These are phyloP conservation scores for Fusarium marasasianum DNA, from an alignment of 2,329 filamentous ascomycete species.

Conservation along the genomic window DNA sequence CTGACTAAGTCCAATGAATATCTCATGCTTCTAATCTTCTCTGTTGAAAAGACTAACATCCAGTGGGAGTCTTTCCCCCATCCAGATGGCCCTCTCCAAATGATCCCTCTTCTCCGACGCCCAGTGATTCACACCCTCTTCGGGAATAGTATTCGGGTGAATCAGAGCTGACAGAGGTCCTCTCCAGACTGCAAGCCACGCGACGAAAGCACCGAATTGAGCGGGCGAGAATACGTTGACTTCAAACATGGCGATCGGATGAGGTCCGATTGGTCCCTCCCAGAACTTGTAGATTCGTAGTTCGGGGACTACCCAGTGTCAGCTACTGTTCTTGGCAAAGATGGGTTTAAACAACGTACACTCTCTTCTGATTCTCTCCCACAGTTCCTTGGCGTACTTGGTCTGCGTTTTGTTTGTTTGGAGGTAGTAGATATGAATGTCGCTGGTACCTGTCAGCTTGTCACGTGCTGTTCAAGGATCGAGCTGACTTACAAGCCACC, in stretches of 20 bases:
- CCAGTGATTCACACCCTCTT: constrained; percentile 44
- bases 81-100: constrained; percentile 76
- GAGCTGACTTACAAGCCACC: constrained; percentile 75
- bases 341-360: background rate
- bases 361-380: constrained; percentile 81
- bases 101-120: constrained; percentile 64
- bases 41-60: constrained; percentile 49
- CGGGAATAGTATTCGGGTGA: constrained; percentile 80
- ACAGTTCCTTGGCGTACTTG: constrained; percentile 75
- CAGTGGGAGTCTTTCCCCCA: constrained; percentile 73
- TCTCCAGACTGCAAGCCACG: constrained; percentile 84
- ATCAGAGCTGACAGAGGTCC: constrained; percentile 82
- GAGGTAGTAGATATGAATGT: constrained; percentile 87
- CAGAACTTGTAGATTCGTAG: constrained; percentile 82
- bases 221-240: constrained; percentile 87
- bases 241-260: constrained; percentile 90
- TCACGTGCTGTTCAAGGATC: accelerated
- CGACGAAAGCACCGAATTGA: constrained; percentile 88
- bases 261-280: constrained; percentile 82
- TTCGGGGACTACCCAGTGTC: constrained; percentile 72
- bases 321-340: background rate
- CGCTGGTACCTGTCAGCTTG: constrained; percentile 53
- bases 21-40: background rate
- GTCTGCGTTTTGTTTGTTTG: constrained; percentile 69
- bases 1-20: too few species aligned